Evolutionary conservation across 2,329 filamentous ascomycete genomes (phyloP), one percentile per base, ranked within the genome.

Genomic region (Nectriaceae sp.): DNA sequence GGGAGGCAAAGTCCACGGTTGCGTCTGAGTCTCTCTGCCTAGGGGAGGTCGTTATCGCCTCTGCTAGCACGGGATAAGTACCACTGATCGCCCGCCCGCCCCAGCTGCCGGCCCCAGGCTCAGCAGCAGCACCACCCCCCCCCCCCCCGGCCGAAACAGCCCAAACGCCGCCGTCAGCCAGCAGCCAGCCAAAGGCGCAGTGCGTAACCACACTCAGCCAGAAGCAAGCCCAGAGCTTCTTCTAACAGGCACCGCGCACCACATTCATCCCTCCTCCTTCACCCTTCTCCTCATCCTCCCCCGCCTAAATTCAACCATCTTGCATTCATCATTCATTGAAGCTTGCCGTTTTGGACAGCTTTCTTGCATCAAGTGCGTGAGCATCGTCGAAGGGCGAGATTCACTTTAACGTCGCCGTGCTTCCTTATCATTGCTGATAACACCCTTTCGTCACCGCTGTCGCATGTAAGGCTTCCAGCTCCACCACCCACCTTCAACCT

Each of bases 391-490:
- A 57, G 52, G 59, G 49, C 49, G 59, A 60, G 56, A 45, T 46
- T 49, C 58, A 46, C 57, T 53, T 44, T 52, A 54, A 15, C 56
- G 60, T 53, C 51, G 56, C 55, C 45, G 59, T 51, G 33, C n/a
- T 54, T 60, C 43, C 59, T 60, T 61, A 62, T 61, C 59, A 20
- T 31, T 19, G 44, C 51, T 36, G 59, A 61, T 61, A 61, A 53
- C 59, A 55, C 44, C 44, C 57, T 49, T 42, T 60, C 57, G 59
- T 61, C 59, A 61, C 59, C 59, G 59, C 59, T 55, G 50, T 51
- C 49, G 46, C 48, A 48, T 52, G 51, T 59, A 62, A 59, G 56
- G 47, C 57, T n/a, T n/a, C n/a, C n/a, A n/a, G n/a, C n/a, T 62
- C 59, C 59, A 59, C 59, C 40, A 41, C 51, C 33, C 33, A 15